Conservation (phyloP, 176 grass and related monocot species). For the Neostapfia colusana region DNA sequence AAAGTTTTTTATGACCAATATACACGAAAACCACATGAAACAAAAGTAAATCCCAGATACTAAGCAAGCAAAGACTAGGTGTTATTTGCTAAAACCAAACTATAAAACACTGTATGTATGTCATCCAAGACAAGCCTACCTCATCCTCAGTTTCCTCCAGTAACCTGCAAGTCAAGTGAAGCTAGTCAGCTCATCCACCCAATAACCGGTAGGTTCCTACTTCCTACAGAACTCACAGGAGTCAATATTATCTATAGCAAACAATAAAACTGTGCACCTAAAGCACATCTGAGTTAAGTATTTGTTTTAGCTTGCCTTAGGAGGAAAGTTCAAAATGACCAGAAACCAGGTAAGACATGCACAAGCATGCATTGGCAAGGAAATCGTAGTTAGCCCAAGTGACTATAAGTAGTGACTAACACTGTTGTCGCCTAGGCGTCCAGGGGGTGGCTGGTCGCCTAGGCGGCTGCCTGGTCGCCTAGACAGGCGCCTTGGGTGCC, state of each 20-base stretch:
- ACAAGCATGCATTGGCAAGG: neutral
- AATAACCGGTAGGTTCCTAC: conserved; percentile 17
- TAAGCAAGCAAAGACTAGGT: neutral
- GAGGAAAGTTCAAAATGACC: neutral
- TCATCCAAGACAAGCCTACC: conserved; percentile 37
- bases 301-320: neutral
- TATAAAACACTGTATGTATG: neutral
- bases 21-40: neutral
- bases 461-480: no score
- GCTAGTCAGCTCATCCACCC: conserved; percentile 34
- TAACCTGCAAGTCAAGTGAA: conserved; percentile 53
- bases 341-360: neutral
- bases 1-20: neutral
- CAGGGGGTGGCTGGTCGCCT: no score
- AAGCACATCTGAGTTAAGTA: neutral
- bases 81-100: conserved; percentile 1
- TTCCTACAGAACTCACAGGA: no score
- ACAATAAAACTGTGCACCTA: neutral
- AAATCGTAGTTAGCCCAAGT: neutral
- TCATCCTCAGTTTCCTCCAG: conserved; percentile 95
- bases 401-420: neutral
- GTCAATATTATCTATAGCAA: neutral
- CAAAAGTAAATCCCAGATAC: neutral
- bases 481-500: no score
- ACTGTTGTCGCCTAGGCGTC: no score